Conservation (phyloP, 2,329 filamentous ascomycete genomes). For the Chrysoporthe austroafricana region DNA sequence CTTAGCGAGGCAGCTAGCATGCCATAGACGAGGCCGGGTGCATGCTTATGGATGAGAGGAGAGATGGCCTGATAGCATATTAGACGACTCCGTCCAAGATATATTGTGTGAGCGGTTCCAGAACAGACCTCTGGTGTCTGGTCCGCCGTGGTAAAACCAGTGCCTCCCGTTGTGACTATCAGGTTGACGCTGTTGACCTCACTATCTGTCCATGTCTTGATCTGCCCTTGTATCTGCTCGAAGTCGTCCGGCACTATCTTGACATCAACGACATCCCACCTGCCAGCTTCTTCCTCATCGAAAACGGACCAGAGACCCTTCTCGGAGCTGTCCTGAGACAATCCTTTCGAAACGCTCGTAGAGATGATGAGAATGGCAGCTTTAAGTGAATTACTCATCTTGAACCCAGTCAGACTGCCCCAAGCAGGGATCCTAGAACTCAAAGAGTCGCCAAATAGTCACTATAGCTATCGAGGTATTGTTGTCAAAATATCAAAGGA, state of each 20-base stretch:
- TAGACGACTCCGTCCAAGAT: background rate
- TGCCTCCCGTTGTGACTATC: constrained; percentile 88
- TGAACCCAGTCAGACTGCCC: background rate
- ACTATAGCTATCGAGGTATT: no score
- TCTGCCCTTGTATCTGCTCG: constrained; percentile 72
- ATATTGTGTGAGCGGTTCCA: background rate
- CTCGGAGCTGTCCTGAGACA: constrained; percentile 76
- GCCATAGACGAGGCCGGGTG: constrained; percentile 88
- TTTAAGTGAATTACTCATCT: constrained; percentile 52
- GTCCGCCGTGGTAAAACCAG: constrained; percentile 86
- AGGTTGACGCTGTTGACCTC: constrained; percentile 66
- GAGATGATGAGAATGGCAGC: constrained; percentile 86
- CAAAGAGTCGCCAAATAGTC: background rate
- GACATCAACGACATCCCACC: constrained; percentile 72
- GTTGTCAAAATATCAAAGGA: background rate
- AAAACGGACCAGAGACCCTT: constrained; percentile 71
- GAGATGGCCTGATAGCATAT: constrained; percentile 66
- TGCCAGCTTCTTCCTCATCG: constrained; percentile 63
- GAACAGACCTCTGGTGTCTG: constrained; percentile 78
- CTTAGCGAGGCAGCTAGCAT: constrained; percentile 86
- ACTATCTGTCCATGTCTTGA: constrained; percentile 73
- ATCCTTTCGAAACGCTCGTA: constrained; percentile 82
- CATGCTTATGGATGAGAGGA: constrained; percentile 80
- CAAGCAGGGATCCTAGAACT: background rate
- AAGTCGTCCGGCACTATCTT: constrained; percentile 81